phyloP scores from a whole-genome alignment of 23 red algal genomes.

The Gracilaria gracilis region DNA sequence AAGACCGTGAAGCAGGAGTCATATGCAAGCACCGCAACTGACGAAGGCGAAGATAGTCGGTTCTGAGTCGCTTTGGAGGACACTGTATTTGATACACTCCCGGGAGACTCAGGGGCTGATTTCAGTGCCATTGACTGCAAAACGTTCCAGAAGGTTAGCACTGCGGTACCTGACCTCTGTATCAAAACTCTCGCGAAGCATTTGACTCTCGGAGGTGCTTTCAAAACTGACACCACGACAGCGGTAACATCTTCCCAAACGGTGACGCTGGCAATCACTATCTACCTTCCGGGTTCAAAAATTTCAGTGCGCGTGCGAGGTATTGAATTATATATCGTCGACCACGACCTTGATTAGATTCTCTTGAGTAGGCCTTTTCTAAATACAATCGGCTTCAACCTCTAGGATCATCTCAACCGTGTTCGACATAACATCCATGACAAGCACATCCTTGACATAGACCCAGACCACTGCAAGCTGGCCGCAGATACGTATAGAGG shows the following conservation, averaged over 20 bases:
- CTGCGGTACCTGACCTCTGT: background rate
- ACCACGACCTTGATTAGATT: background rate
- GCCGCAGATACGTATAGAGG: background rate
- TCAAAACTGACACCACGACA: background rate
- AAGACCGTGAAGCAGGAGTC: background rate
- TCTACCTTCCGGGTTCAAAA: background rate
- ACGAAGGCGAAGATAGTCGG: too few species aligned
- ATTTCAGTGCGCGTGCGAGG: background rate
- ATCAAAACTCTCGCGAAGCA: background rate
- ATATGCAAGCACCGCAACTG: too few species aligned
- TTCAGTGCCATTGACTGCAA: background rate
- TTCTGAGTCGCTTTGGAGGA: constrained; percentile 8
- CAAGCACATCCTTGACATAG: background rate
- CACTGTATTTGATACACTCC: background rate
- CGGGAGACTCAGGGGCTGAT: constrained; percentile 28
- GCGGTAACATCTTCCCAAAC: background rate
- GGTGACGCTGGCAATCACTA: background rate
- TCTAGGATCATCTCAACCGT: background rate
- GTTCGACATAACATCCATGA: background rate
- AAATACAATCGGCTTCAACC: background rate
- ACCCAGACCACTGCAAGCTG: background rate
- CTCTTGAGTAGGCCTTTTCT: background rate
- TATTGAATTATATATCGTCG: background rate
- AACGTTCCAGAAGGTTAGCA: too few species aligned
- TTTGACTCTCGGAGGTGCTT: background rate